Base-by-base conservation (phyloP, 2,329 filamentous ascomycete genomes). In the Colletotrichum acutatum region DNA sequence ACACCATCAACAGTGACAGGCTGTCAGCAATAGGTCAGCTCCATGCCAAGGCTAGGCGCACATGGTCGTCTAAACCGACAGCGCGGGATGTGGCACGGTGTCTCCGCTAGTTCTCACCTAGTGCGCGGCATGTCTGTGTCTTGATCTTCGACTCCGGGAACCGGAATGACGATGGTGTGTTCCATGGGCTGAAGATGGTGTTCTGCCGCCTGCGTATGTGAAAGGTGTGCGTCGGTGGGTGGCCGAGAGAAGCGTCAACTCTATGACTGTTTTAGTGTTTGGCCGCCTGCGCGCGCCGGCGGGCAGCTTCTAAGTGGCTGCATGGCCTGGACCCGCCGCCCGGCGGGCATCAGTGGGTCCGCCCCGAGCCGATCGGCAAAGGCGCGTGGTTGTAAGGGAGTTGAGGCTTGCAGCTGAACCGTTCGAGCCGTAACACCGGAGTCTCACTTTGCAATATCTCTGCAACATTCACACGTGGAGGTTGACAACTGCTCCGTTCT, bases 241-340 rank as follows among this genome's bases (percentile, higher is more conserved):
- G 24, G 16, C 37, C n/a, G 46, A n/a, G 42, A 49, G 19, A 22
- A 49, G 42, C 42, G 19, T 42, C 37, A 42, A 42, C 37, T 42
- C 37, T 42, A 42, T 42, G 37, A 8, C 37, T 49, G 19, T 30
- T 49, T 49, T n/a, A 22, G 42, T 49, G 42, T 22, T 22, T 49
- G 42, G 42, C 42, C 19, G 53, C 67, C 60, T 63, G 61, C 54
- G 68, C 63, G 37, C 70, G 70, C 70, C 70, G 70, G 54, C 70
- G 70, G 70, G 66, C 70, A 65, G 5, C 4, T 24, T 60, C 34
- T 34, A 30, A 64, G 53, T 54, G 69, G 59, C 66, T 65, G 54
- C 54, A 61, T 34, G 16, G 32, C 49, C 52, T 46, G 46, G 66
- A 53, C 70, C 70, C 66, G 49, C 70, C n/a, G 66, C 60, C 70